phyloP scores from a whole-genome alignment of 495 filamentous ascomycete species.

The Neurospora sp. region DNA sequence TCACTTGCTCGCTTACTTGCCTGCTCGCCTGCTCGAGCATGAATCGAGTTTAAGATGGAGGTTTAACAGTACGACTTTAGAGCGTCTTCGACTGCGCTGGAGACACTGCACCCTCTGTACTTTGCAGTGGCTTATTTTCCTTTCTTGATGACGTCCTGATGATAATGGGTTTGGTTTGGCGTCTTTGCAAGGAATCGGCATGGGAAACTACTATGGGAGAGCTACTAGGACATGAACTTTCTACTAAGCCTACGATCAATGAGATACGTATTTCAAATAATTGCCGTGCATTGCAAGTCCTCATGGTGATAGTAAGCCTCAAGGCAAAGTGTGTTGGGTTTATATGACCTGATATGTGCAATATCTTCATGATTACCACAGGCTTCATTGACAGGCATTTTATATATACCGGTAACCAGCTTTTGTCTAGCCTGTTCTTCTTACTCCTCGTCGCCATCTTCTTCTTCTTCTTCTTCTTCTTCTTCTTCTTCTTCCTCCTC shows the following conservation, averaged over 20 bases:
- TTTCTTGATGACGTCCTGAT: background rate
- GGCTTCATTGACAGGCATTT: background rate
- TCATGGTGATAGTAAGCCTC: too few species aligned
- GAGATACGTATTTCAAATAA: background rate
- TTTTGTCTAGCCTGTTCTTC: slow-evolving; percentile 6
- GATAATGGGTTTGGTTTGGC: background rate
- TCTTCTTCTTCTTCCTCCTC: slow-evolving; percentile 56
- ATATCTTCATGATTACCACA: background rate
- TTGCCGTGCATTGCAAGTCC: background rate
- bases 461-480: slow-evolving; percentile 50
- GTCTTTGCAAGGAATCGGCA: background rate
- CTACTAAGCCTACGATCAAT: background rate
- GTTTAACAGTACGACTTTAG: background rate
- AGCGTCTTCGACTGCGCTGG: background rate
- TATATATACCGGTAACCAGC: background rate
- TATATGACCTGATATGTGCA: background rate
- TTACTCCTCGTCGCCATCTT: slow-evolving; percentile 42
- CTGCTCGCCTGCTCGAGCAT: background rate
- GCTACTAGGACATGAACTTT: background rate
- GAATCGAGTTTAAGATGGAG: background rate
- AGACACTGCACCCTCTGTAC: background rate
- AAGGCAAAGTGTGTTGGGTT: background rate
- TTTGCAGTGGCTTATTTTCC: background rate
- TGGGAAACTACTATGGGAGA: background rate
- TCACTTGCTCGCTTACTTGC: too few species aligned